Base-by-base conservation (phyloP, 2,329 filamentous ascomycete species). In the Xylariaceae sp. region DNA sequence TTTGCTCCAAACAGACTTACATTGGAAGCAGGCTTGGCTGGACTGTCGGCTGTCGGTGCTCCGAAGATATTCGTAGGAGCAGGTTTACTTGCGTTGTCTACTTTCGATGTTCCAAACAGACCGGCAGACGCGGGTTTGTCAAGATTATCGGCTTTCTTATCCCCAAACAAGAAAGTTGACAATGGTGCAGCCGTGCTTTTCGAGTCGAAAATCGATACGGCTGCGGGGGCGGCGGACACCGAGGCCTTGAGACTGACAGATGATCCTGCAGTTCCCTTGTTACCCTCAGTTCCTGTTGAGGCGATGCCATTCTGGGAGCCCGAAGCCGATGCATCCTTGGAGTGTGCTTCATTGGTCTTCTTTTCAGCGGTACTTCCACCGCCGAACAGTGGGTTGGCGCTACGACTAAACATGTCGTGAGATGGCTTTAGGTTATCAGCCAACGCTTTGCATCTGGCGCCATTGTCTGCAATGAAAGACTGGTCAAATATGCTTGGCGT, bases 191-290 rank as follows among this genome's bases (percentile, higher is more conserved):
- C 47, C 47, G 80, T 74, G 62, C 78, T 78, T 55, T 75, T 77
- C 37, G 74, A 74, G 53, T 71, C 73, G 64, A 81, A 79, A 61
- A 74, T 58, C 17, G 72, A 66, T 56, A 60, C 65, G 4, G 23
- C 23, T 30, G 66, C 55, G 17, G 57, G 47, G 48, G 60, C 13
- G 3, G 68, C 53, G 44, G 67, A 55, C 5, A 70, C 66, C 49
- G 72, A 70, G 34, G 75, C 74, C 13, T 59, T 57, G 18, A 62
- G 56, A 4, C 57, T 37, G 7, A 53, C 45, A 15, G 57, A n/a
- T 8, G 64, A 49, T 37, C 49, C 51, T 9, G 15, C n/a, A 4
- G 41, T 59, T 17, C 57, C 59, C 35, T 58, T 58, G 13, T 54
- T 56, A 4, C 44, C 44, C 4, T 53, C 48, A n/a, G 47, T 54